phyloP scores from a whole-genome alignment of 805 yeast species.

The Ogataea pini region DNA sequence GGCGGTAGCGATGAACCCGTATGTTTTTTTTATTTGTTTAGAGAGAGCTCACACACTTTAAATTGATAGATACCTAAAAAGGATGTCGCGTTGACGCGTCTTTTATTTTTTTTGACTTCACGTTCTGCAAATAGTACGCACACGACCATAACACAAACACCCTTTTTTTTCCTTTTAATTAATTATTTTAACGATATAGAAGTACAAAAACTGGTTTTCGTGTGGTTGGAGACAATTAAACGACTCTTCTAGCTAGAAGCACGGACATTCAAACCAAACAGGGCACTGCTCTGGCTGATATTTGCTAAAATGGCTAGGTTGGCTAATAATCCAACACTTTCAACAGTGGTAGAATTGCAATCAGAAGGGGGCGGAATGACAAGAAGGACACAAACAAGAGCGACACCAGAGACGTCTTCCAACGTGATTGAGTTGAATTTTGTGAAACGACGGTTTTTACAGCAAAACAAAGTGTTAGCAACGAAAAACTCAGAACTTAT shows the following conservation, averaged over 20 bases:
- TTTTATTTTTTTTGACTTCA: constrained; percentile 1
- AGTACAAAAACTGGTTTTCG: background rate
- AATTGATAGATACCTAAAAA: too few relatives aligned
- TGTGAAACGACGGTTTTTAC: constrained; percentile 32
- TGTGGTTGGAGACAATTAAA: background rate
- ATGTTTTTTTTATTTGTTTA: too few relatives aligned
- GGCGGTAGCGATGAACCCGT: too few relatives aligned
- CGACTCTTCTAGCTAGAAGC: background rate
- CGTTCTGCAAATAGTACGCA: background rate
- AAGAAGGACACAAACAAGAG: constrained; percentile 3
- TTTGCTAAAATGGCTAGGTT: constrained; percentile 24
- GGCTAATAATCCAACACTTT: constrained; percentile 21
- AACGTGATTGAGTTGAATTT: constrained; percentile 16
- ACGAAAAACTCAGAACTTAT: constrained; percentile 55
- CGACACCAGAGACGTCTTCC: constrained; percentile 14
- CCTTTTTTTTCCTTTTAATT: background rate
- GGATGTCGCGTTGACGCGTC: constrained; percentile 6
- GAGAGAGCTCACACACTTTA: too few relatives aligned
- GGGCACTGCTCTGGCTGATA: background rate
- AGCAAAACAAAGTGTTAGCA: constrained; percentile 63
- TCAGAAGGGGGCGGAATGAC: constrained; percentile 1
- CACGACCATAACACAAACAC: background rate
- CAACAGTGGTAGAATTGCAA: constrained; percentile 6
- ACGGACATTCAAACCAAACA: background rate
- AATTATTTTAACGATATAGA: background rate